These are phyloP conservation scores for Tetrapisispora fleetii DNA, from an alignment of 805 yeast species.

Conservation along the genomic window DNA sequence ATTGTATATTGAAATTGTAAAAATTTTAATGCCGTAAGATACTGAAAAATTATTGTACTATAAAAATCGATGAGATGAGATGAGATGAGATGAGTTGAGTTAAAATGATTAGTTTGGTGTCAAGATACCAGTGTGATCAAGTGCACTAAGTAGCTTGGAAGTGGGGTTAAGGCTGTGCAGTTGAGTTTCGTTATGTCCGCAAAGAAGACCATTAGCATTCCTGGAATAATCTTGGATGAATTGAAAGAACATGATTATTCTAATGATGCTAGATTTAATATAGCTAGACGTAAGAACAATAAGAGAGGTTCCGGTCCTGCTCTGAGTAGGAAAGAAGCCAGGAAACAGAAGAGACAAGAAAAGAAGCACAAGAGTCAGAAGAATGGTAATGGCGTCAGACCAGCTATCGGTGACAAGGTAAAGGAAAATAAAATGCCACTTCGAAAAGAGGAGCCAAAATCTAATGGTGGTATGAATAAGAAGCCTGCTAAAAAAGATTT, in stretches of 20 bases:
- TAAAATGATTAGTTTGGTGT: too few relatives aligned
- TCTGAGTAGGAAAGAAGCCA: slow-evolving; percentile 33
- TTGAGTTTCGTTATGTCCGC: slow-evolving; percentile 2
- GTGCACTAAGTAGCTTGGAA: too few relatives aligned
- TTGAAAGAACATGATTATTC: slow-evolving; percentile 37
- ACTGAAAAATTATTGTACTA: background rate
- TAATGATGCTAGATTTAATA: slow-evolving; percentile 31
- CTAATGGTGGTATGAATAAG: slow-evolving; percentile 18
- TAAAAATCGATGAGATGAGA: background rate
- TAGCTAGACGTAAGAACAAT: slow-evolving; percentile 20
- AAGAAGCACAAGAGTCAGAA: slow-evolving; percentile 27
- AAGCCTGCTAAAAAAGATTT: slow-evolving; percentile 17
- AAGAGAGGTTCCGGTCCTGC: slow-evolving; percentile 23
- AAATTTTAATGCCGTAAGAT: background rate
- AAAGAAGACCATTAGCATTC: slow-evolving; percentile 38
- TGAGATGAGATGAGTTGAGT: background rate
- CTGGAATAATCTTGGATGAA: slow-evolving; percentile 46
- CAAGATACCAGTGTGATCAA: too few relatives aligned
- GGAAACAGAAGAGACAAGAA: slow-evolving; percentile 32
- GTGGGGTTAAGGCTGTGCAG: too few relatives aligned
- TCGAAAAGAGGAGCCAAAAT: slow-evolving; percentile 9
- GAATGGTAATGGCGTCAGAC: slow-evolving; percentile 6
- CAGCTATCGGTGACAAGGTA: background rate
- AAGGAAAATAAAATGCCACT: background rate
- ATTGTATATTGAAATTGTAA: background rate